Percentiles rank a stretch among this genome's conserved stretches.
Conservation (phyloP, 192 early-diverging fungal genomes). For the Lunasporangiospora selenospora region DNA sequence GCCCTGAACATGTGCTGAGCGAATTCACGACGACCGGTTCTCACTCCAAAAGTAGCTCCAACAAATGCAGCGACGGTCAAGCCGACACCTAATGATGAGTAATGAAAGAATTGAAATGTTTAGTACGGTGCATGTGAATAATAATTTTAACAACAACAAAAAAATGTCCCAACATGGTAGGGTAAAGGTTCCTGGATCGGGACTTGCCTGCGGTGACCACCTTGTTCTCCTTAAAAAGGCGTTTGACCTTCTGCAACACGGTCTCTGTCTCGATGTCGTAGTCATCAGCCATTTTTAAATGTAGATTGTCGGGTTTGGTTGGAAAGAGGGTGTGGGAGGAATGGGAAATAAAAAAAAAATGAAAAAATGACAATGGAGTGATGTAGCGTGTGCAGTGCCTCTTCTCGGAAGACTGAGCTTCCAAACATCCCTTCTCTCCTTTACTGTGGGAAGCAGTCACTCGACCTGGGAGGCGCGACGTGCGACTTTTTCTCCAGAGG, state of each 20-base stretch:
- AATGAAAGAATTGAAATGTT: background rate
- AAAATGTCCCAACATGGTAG: no score
- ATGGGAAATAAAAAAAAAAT: no score
- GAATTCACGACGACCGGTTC: constrained; percentile 47
- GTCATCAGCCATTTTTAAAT: constrained; percentile 39
- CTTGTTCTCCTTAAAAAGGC: constrained; percentile 39
- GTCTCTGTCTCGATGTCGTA: constrained; percentile 45
- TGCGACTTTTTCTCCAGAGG: no score
- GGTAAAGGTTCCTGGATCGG: background rate
- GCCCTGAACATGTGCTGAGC: constrained; percentile 48
- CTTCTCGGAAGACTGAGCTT: no score
- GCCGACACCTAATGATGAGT: constrained; percentile 23
- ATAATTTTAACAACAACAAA: background rate
- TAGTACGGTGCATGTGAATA: background rate
- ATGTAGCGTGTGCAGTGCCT: no score
- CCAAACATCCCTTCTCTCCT: no score
- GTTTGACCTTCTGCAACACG: constrained; percentile 43
- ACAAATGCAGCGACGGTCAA: constrained; percentile 45
- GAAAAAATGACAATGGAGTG: no score
- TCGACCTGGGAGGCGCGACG: no score
- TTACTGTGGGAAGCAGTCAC: no score
- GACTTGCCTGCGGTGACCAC: constrained; percentile 37
- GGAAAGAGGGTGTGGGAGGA: no score
- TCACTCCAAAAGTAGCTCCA: constrained; percentile 45
- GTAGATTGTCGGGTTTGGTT: no score